phyloP scores from a whole-genome alignment of 495 filamentous ascomycete genomes.

The Friedmanniomyces simplex region DNA sequence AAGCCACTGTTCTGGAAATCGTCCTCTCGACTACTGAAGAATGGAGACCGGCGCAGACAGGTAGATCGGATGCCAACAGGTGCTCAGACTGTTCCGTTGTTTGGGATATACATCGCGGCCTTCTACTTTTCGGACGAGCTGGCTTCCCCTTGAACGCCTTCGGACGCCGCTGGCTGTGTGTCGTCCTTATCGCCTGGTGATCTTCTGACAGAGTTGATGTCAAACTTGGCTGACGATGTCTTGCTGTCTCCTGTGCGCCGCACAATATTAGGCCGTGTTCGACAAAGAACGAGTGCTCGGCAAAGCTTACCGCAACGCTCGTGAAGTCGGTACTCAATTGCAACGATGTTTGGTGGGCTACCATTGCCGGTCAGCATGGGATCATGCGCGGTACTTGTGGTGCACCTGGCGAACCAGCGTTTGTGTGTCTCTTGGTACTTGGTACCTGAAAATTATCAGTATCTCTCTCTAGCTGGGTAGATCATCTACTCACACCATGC shows the following conservation, averaged over 20 bases:
- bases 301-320: conserved; percentile 3
- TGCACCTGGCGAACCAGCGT: neutral
- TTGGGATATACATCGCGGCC: too few species aligned
- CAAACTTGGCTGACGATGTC: neutral
- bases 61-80: too few species aligned
- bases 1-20: too few species aligned
- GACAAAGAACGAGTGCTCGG: neutral
- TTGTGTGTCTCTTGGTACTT: conserved; percentile 13
- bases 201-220: neutral
- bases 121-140: neutral
- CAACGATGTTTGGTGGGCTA: conserved; percentile 6
- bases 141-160: neutral
- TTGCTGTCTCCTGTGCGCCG: neutral
- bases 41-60: too few species aligned
- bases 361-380: too few species aligned
- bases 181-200: neutral
- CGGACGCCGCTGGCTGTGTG: neutral
- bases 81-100: too few species aligned
- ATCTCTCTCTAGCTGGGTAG: neutral
- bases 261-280: neutral
- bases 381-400: neutral
- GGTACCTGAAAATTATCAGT: neutral
- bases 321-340: conserved; percentile 3
- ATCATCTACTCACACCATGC: conserved; percentile 3
- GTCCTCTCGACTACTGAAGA: too few species aligned